These are phyloP conservation scores for Curvularia sp. DNA, from an alignment of 2,329 filamentous ascomycete genomes.

Conservation along the genomic window DNA sequence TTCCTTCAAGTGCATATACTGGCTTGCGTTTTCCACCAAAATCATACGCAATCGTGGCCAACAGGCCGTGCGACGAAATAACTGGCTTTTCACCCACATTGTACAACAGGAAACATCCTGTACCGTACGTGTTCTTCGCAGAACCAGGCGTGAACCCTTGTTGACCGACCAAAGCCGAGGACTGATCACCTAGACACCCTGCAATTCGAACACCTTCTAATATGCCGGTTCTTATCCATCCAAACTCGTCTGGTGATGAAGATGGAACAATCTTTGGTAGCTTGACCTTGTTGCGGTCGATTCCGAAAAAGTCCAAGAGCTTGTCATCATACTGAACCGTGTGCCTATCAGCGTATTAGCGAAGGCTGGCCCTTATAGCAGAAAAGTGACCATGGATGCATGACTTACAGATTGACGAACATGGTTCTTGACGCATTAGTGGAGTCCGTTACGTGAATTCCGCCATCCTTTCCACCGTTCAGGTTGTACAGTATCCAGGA, in stretches of 20 bases:
- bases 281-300: slow-evolving; percentile 74
- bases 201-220: slow-evolving; percentile 76
- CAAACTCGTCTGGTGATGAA: slow-evolving; percentile 76
- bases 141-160: slow-evolving; percentile 81
- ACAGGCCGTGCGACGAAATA: slow-evolving; percentile 80
- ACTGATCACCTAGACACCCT: slow-evolving; percentile 88
- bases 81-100: slow-evolving; percentile 87
- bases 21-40: slow-evolving; percentile 72
- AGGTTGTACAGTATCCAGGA: slow-evolving; percentile 87
- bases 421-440: slow-evolving; percentile 91
- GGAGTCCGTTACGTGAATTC: slow-evolving; percentile 81
- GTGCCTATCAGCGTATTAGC: slow-evolving; percentile 46
- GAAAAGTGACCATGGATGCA: neutral
- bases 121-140: slow-evolving; percentile 92
- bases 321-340: slow-evolving; percentile 80
- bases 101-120: slow-evolving; percentile 87
- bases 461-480: slow-evolving; percentile 72
- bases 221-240: slow-evolving; percentile 68
- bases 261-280: slow-evolving; percentile 86
- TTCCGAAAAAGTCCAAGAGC: slow-evolving; percentile 78
- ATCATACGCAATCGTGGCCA: slow-evolving; percentile 88
- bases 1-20: slow-evolving; percentile 83
- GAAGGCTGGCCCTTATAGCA: slow-evolving; percentile 4
- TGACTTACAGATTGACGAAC: slow-evolving; percentile 79
- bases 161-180: slow-evolving; percentile 83